Percentiles rank a stretch among this genome's conserved stretches.
phyloP scores from a whole-genome alignment of 1,139 yeast species.

The Blastobotrys serpentis region DNA sequence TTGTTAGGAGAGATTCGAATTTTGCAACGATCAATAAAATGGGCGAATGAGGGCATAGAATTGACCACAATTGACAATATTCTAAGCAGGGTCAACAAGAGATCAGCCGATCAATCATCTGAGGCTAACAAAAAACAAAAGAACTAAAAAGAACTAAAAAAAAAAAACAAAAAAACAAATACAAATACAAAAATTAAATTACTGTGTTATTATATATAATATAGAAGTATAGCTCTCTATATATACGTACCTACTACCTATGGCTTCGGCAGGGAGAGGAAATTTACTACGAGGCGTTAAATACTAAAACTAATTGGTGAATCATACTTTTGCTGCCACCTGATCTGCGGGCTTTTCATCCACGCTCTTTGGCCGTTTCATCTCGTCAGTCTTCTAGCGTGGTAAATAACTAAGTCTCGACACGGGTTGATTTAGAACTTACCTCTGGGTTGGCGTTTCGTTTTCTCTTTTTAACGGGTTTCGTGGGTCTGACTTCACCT shows the following conservation, averaged over 20 bases:
- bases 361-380: constrained; percentile 11
- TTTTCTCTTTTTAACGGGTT: constrained; percentile 49
- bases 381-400: constrained; percentile 4
- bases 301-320: background rate
- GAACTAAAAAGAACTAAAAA: no score
- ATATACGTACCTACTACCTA: background rate
- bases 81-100: background rate
- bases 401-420: background rate
- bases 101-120: background rate
- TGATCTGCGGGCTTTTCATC: constrained; percentile 5
- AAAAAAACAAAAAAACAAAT: background rate
- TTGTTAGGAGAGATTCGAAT: constrained; percentile 31
- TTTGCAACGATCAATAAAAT: constrained; percentile 23
- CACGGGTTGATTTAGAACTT: background rate
- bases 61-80: background rate
- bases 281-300: background rate
- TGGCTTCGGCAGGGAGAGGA: background rate
- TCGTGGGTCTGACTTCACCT: constrained; percentile 67
- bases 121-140: constrained; percentile 4
- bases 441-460: constrained; percentile 36
- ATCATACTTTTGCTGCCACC: constrained; percentile 9
- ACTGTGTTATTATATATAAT: background rate
- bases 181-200: background rate
- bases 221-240: background rate
- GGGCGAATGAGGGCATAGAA: constrained; percentile 21